These are phyloP conservation scores for Atkinsonella texensis DNA, from an alignment of 2,329 filamentous ascomycete genomes.

Conservation along the genomic window DNA sequence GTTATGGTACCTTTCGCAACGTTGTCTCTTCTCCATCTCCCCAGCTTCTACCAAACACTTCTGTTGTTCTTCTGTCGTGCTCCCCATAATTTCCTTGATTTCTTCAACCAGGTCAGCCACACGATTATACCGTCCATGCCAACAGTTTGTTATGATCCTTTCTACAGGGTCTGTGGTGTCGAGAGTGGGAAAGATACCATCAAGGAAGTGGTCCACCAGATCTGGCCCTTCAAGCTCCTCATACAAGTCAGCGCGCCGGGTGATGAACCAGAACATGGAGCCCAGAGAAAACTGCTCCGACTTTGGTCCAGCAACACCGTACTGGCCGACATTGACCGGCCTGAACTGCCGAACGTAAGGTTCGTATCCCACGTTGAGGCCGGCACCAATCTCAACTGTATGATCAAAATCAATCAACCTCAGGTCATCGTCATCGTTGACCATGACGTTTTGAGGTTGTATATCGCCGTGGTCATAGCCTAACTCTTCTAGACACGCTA, in stretches of 20 bases:
- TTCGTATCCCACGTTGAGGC: constrained; percentile 11
- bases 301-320: constrained; percentile 7
- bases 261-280: constrained; percentile 12
- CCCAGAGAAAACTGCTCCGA: constrained; percentile 12
- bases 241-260: constrained; percentile 9
- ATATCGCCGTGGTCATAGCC: constrained; percentile 11
- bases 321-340: constrained; percentile 2
- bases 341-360: constrained; percentile 11
- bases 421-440: constrained; percentile 9
- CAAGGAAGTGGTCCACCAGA: constrained; percentile 7
- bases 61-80: neutral
- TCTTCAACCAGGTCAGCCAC: constrained; percentile 9
- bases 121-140: constrained; percentile 4
- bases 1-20: neutral
- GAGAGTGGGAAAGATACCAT: constrained; percentile 6
- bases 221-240: constrained; percentile 8
- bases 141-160: constrained; percentile 10
- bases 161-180: constrained; percentile 8
- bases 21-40: neutral
- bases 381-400: constrained; percentile 2
- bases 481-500: constrained; percentile 8
- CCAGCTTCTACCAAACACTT: too few relatives aligned
- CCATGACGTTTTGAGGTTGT: constrained; percentile 11
- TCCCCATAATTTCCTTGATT: constrained; percentile 3
- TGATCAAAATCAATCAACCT: constrained; percentile 13